Evolutionary conservation across 371 early-diverging fungal species (phyloP).

Genomic region (Rhizopus stolonifer): DNA sequence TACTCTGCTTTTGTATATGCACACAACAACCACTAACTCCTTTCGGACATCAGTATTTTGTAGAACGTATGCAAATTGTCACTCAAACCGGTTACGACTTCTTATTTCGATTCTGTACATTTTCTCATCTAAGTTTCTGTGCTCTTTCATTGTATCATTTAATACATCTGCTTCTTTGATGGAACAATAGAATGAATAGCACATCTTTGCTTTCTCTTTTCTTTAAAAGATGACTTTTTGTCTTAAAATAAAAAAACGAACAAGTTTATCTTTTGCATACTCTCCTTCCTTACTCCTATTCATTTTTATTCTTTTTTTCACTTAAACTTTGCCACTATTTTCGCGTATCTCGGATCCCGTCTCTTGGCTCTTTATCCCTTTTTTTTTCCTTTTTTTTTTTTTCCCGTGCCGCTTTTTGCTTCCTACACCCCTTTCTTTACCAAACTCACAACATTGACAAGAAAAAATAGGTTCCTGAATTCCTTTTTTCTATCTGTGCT

Average conservation of each 20-base stretch:
- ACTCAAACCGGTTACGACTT: background rate
- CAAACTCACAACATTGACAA: too few relatives aligned
- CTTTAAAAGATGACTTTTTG: background rate
- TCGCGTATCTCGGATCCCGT: background rate
- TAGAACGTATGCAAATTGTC: background rate
- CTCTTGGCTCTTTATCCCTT: background rate
- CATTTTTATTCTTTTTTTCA: background rate
- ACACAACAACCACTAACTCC: too few relatives aligned
- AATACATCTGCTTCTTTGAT: background rate
- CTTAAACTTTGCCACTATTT: background rate
- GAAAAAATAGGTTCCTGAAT: too few relatives aligned
- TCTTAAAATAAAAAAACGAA: background rate
- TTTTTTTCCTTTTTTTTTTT: background rate
- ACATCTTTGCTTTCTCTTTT: background rate
- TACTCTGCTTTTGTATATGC: too few relatives aligned
- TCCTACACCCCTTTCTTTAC: too few relatives aligned
- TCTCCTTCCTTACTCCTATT: background rate
- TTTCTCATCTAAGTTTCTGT: too few relatives aligned
- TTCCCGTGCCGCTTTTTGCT: background rate
- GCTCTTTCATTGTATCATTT: background rate
- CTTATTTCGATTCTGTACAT: background rate
- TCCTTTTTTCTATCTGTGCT: too few relatives aligned
- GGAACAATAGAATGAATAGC: background rate
- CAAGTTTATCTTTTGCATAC: background rate
- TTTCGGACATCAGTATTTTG: too few relatives aligned